A percentile compares a stretch with the other conserved stretches of the same genome.
Evolutionary conservation across 192 early-diverging fungal genomes (phyloP).

Genomic region (Jimgerdemannia flammicorona): DNA sequence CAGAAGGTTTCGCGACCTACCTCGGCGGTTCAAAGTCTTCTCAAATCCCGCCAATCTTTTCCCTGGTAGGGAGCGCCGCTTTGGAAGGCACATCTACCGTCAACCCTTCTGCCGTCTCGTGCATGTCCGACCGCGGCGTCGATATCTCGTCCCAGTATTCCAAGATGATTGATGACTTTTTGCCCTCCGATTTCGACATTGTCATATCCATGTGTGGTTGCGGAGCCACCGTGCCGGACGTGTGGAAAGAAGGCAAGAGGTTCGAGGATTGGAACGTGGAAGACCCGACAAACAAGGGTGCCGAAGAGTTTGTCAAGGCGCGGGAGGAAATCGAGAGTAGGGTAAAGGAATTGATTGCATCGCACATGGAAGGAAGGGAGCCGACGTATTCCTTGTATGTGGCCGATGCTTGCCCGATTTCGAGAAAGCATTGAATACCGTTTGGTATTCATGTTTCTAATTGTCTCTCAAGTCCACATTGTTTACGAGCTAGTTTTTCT

Average conservation of each 20-base stretch:
- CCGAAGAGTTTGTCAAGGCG: neutral
- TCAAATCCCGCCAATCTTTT: neutral
- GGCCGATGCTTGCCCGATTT: neutral
- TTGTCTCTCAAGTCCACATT: too few relatives aligned
- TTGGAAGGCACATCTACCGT: slow-evolving; percentile 1
- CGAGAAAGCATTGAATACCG: too few relatives aligned
- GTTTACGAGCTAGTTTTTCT: too few relatives aligned
- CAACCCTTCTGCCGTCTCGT: slow-evolving; percentile 1
- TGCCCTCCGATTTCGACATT: neutral
- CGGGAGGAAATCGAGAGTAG: slow-evolving; percentile 7
- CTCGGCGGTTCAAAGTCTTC: neutral
- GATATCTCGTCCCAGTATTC: neutral
- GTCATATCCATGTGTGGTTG: slow-evolving; percentile 17
- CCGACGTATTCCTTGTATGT: slow-evolving; percentile 9
- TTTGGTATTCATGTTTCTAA: too few relatives aligned
- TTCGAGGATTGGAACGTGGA: slow-evolving; percentile 14
- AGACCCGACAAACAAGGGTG: slow-evolving; percentile 4
- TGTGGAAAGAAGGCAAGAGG: slow-evolving; percentile 8
- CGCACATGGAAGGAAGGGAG: neutral
- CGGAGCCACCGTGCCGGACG: slow-evolving; percentile 9
- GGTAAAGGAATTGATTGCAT: slow-evolving; percentile 10
- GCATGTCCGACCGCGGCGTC: neutral
- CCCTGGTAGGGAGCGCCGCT: slow-evolving; percentile 8
- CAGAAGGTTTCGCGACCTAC: slow-evolving; percentile 7
- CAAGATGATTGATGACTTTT: slow-evolving; percentile 5